Evolutionary conservation across 768 basidiomycete species (phyloP).

Genomic region (Postia placenta): DNA sequence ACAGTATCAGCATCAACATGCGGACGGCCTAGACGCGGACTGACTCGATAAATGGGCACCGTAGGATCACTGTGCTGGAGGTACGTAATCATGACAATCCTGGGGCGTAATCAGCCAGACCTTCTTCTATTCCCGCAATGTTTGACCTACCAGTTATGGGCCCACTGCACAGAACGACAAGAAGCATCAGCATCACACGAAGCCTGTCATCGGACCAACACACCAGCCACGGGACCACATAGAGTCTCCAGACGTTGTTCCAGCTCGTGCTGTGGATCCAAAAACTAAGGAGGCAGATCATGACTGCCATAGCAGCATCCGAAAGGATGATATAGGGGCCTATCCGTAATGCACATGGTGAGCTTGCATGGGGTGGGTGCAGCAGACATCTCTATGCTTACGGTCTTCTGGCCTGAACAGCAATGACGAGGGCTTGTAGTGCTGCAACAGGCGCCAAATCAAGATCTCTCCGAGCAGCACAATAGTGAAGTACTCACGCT

Average conservation of each 20-base stretch:
- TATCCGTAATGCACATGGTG: not conserved
- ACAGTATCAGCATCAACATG: not conserved
- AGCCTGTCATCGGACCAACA: conserved; percentile 26
- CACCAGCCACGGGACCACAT: conserved; percentile 47
- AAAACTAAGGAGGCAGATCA: conserved; percentile 29
- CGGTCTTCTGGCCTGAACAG: conserved; percentile 43
- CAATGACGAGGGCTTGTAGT: conserved; percentile 28
- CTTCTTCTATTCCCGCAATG: not conserved
- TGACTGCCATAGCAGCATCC: conserved; percentile 33
- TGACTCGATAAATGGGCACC: conserved; percentile 19
- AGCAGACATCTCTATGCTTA: conserved; percentile 20
- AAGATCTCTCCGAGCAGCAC: not conserved
- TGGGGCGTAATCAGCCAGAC: not conserved
- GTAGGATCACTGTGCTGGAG: conserved; percentile 23
- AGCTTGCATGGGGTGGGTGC: not conserved
- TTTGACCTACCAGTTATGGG: conserved; percentile 3
- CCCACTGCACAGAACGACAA: conserved; percentile 3
- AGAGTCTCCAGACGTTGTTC: conserved; percentile 30
- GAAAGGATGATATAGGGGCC: conserved; percentile 32
- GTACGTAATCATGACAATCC: conserved; percentile 23
- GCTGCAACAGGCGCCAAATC: conserved; percentile 3
- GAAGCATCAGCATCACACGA: not conserved
- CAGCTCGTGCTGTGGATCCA: conserved; percentile 28
- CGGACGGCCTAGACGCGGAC: not conserved
- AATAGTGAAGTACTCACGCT: conserved; percentile 10